Base-by-base conservation (phyloP, 805 yeast species). In the Candida broadrunensis region DNA sequence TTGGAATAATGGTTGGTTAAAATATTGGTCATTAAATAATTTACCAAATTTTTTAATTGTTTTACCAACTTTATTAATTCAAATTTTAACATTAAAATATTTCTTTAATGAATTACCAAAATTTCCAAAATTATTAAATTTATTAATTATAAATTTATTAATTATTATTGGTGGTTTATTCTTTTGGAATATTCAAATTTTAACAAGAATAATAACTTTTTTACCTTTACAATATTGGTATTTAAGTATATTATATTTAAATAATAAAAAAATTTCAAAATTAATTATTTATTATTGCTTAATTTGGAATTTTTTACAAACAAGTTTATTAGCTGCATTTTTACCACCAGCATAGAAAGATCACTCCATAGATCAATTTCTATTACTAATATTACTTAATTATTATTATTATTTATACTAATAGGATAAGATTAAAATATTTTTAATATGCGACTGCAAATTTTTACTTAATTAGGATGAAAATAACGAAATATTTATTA, bases 331-430 rank as follows among this genome's bases (percentile, higher is more conserved):
- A 64, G 87, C 84, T 6, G 82, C 82, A n/a, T 90, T 87, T 55
- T 67, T 90, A 33, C 98, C 97, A 2, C 98, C 98, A 4, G 98
- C 98, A n/a, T 88, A 46, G 26, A 20, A 13, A n/a, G n/a, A n/a
- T n/a, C n/a, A n/a, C n/a, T n/a, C n/a, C n/a, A 21, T 21, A 21
- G 24, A 21, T 21, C 24, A 21, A 21, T 21, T 21, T 9, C 24
- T 21, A 21, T 7, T 21, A 21, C 6, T 21, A 21, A 21, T 21
- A 21, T 7, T 7, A 7, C 24, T 9, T 6, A 21, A 21, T 9
- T 21, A 7, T 21, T 21, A 7, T 21, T 21, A 7, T 21, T 21
- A 7, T 21, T 21, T 21, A 6, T 21, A 7, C 24, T 21, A 21
- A 6, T 21, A 21, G 9, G 24, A 21, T n/a, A n/a, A n/a, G n/a